These are phyloP conservation scores for Globisporangium yorkense DNA, from an alignment of 352 stramenopile species.

Conservation along the genomic window DNA sequence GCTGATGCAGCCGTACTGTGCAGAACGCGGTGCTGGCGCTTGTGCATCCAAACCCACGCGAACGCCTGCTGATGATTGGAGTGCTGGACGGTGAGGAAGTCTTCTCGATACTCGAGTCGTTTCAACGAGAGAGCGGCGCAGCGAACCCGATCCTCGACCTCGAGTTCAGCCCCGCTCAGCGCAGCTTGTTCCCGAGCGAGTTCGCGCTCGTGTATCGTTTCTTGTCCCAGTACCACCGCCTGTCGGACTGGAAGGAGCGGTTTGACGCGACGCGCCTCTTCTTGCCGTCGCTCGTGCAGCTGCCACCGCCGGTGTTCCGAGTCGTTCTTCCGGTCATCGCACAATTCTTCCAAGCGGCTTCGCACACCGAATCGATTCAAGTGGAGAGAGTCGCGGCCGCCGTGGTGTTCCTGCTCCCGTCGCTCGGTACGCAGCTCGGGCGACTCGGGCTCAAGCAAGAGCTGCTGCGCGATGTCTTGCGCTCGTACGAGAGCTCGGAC, in stretches of 20 bases:
- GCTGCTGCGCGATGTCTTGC: conserved; percentile 39
- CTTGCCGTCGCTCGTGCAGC: conserved; percentile 29
- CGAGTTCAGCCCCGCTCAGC: conserved; percentile 18
- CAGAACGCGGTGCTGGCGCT: conserved; percentile 38
- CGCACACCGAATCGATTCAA: conserved; percentile 32
- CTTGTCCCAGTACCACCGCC: conserved; percentile 28
- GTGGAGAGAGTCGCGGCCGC: conserved; percentile 41
- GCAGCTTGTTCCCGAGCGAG: conserved; percentile 37
- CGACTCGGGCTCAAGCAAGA: conserved; percentile 19
- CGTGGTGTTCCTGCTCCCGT: conserved; percentile 53
- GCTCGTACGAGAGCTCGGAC: conserved; percentile 50
- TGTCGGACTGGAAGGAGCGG: conserved; percentile 32
- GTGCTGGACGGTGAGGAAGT: conserved; percentile 31
- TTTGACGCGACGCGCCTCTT: conserved; percentile 26
- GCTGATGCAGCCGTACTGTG: background rate
- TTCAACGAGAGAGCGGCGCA: background rate
- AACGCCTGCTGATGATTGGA: conserved; percentile 24
- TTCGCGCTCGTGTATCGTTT: conserved; percentile 48
- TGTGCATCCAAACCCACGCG: conserved; percentile 35
- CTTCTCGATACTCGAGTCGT: conserved; percentile 7
- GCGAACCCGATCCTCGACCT: conserved; percentile 8
- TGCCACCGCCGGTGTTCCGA: conserved; percentile 38
- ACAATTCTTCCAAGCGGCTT: conserved; percentile 42
- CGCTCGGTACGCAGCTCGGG: conserved; percentile 37
- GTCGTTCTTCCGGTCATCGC: conserved; percentile 44